Percentiles rank a stretch among this genome's conserved stretches.
Evolutionary conservation across 331 rosid species (phyloP).

Genomic region (Dryas integrifolia): DNA sequence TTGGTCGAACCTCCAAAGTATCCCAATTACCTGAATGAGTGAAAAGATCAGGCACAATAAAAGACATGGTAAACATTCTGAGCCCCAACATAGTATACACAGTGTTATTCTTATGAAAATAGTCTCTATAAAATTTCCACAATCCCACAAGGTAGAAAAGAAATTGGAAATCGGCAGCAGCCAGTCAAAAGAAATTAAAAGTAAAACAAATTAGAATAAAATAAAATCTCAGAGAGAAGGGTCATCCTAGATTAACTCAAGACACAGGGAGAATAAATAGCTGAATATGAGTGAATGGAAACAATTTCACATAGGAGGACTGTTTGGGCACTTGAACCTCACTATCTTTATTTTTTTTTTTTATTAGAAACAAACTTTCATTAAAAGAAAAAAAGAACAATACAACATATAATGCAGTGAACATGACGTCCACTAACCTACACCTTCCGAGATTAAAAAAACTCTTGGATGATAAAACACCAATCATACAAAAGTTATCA

Average conservation of each 20-base stretch:
- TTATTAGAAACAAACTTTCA: too few species aligned
- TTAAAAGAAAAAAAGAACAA: too few species aligned
- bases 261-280: too few species aligned
- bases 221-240: background rate
- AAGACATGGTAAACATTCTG: slow-evolving; percentile 19
- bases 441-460: too few species aligned
- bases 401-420: too few species aligned
- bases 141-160: background rate
- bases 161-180: background rate
- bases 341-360: background rate
- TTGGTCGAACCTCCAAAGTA: slow-evolving; percentile 91
- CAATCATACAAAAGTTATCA: too few species aligned
- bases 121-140: background rate
- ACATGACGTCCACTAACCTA: too few species aligned
- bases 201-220: too few species aligned
- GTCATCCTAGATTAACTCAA: background rate
- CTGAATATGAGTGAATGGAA: background rate
- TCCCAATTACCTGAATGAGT: slow-evolving; percentile 76
- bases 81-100: slow-evolving; percentile 4
- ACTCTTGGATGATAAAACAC: too few species aligned
- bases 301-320: background rate
- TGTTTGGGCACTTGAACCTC: background rate
- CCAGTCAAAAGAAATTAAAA: background rate
- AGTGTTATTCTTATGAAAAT: background rate
- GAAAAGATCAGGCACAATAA: slow-evolving; percentile 17